A percentile compares a stretch with the other conserved stretches of the same genome.
phyloP scores from a whole-genome alignment of 768 basidiomycete species.

The Tulasnella sp. region DNA sequence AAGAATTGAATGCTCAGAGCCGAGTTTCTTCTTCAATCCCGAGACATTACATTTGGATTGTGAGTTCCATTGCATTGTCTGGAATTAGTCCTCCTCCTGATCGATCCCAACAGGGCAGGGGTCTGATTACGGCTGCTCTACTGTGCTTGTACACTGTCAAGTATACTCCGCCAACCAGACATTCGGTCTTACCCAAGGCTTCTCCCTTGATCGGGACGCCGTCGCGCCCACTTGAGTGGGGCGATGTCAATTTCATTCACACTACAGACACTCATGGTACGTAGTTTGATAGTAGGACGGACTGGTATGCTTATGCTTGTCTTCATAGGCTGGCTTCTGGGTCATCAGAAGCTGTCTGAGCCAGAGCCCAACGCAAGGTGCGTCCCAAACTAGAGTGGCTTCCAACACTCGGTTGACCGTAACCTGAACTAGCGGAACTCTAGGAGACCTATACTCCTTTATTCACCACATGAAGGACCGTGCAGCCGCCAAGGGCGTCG shows the following conservation, averaged over 20 bases:
- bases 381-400: conserved; percentile 13
- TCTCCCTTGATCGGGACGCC: conserved; percentile 28
- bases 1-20: not conserved
- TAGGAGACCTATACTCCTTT: conserved; percentile 84
- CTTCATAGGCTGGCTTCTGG: conserved; percentile 51
- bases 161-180: not conserved
- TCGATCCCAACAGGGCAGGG: not conserved
- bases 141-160: not conserved
- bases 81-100: not conserved
- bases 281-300: conserved; percentile 6
- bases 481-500: conserved; percentile 63
- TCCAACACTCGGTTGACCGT: no score
- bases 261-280: conserved; percentile 70
- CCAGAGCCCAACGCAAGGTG: conserved; percentile 69
- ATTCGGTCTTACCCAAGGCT: not conserved
- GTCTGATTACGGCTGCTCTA: not conserved
- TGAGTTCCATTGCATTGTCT: not conserved
- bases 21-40: not conserved
- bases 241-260: conserved; percentile 78
- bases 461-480: conserved; percentile 68
- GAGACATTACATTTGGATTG: not conserved
- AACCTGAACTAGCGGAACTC: conserved; percentile 35
- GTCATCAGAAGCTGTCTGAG: conserved; percentile 62
- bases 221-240: conserved; percentile 62
- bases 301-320: conserved; percentile 10